Conservation (phyloP, 352 stramenopile species). For the Lagenidium giganteum region DNA sequence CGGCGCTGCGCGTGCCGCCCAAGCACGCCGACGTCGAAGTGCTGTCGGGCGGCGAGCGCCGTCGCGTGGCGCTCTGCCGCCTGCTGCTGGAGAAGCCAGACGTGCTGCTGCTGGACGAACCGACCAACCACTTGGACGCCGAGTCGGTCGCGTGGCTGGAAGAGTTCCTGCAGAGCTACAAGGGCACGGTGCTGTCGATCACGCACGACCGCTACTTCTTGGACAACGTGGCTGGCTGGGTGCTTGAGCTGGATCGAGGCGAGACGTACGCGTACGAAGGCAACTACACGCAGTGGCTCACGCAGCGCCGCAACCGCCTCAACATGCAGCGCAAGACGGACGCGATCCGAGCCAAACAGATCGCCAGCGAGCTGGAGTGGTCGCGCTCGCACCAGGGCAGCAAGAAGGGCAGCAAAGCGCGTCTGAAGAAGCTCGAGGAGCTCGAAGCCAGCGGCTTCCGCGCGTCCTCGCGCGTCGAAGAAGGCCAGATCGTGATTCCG, state of each 20-base stretch:
- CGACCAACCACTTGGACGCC: conserved; percentile 98
- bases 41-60: conserved; percentile 92
- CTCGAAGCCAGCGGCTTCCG: conserved; percentile 69
- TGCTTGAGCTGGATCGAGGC: conserved; percentile 96
- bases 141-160: conserved; percentile 97
- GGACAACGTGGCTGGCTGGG: conserved; percentile 97
- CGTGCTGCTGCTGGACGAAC: conserved; percentile 97
- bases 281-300: conserved; percentile 97
- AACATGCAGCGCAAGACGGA: conserved; percentile 94
- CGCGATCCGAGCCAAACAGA: conserved; percentile 87
- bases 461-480: conserved; percentile 58
- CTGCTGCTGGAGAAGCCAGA: conserved; percentile 95
- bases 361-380: conserved; percentile 93
- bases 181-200: conserved; percentile 96
- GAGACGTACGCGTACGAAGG: conserved; percentile 97
- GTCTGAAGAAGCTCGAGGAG: conserved; percentile 90
- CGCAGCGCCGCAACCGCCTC: conserved; percentile 92
- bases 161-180: conserved; percentile 94
- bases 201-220: conserved; percentile 99
- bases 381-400: conserved; percentile 80
- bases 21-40: conserved; percentile 59
- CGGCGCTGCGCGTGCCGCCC: conserved; percentile 66
- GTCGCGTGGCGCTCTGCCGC: conserved; percentile 93
- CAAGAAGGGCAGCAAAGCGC: conserved; percentile 90
- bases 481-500: conserved; percentile 90